These are phyloP conservation scores for Ceratocystis huliohia DNA, from an alignment of 2,329 filamentous ascomycete species.

Conservation along the genomic window DNA sequence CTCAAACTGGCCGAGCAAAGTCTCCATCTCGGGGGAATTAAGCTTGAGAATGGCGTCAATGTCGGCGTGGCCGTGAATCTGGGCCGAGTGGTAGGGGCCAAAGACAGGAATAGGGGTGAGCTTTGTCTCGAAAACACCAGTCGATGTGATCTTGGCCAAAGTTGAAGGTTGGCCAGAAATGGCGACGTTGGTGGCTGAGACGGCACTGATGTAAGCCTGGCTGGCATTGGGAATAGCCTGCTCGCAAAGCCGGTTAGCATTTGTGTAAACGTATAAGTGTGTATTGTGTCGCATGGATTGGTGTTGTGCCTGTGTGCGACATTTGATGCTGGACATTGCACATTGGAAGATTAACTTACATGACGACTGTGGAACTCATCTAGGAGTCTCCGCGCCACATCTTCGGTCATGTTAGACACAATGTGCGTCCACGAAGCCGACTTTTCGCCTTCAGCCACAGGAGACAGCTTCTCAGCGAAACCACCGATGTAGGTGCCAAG, in stretches of 20 bases:
- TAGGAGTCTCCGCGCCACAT: constrained; percentile 39
- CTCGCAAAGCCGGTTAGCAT: constrained; percentile 4
- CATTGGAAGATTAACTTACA: constrained; percentile 28
- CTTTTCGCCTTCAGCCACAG: constrained; percentile 27
- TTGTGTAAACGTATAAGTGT: not conserved
- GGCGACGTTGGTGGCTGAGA: constrained; percentile 37
- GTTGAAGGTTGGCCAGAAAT: constrained; percentile 43
- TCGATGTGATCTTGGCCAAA: constrained; percentile 33
- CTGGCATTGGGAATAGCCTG: constrained; percentile 32
- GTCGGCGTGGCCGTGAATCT: constrained; percentile 37
- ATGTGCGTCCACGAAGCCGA: constrained; percentile 56
- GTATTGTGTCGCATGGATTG: not conserved
- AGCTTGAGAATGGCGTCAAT: constrained; percentile 36
- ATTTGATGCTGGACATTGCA: no score
- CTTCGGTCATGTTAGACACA: constrained; percentile 43
- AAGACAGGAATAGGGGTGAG: constrained; percentile 40
- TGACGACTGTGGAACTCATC: constrained; percentile 45
- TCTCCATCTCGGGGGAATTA: constrained; percentile 30
- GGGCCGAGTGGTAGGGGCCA: constrained; percentile 44
- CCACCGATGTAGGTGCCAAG: constrained; percentile 44
- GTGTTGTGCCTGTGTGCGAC: not conserved
- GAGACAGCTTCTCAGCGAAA: constrained; percentile 36
- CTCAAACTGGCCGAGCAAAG: constrained; percentile 32
- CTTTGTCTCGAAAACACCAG: constrained; percentile 31
- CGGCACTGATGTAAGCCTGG: constrained; percentile 42